Evolutionary conservation across 495 filamentous ascomycete species (phyloP).

Genomic region (Aspergillus hancockii): DNA sequence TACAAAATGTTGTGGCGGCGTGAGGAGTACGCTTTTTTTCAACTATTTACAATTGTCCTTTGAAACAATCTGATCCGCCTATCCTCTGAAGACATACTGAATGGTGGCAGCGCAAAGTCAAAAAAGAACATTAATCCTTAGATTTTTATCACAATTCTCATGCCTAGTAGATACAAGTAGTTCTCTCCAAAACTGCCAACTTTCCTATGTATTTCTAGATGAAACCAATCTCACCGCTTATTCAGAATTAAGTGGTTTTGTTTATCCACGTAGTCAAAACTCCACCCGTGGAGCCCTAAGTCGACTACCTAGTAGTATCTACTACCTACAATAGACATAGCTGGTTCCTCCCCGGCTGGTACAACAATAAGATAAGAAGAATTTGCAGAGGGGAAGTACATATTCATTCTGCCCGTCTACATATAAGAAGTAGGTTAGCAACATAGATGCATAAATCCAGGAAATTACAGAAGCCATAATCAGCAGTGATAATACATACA

Average conservation of each 20-base stretch:
- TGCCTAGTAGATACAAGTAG: background rate
- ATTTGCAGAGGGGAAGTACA: background rate
- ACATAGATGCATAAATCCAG: background rate
- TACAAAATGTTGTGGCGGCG: slow-evolving; percentile 22
- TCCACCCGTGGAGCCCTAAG: background rate
- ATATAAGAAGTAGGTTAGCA: background rate
- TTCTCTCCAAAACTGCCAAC: background rate
- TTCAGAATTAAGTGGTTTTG: background rate
- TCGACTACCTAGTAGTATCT: background rate
- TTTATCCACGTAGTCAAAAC: background rate
- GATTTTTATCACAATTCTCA: background rate
- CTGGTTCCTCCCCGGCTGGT: background rate
- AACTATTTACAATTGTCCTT: slow-evolving; percentile 10
- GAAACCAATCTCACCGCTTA: slow-evolving; percentile 4
- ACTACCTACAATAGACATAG: no score
- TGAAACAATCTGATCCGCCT: background rate
- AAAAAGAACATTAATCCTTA: background rate
- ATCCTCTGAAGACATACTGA: background rate
- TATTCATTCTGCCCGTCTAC: background rate
- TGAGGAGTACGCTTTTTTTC: slow-evolving; percentile 27
- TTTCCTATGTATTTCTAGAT: background rate
- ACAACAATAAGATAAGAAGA: background rate
- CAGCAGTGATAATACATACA: background rate
- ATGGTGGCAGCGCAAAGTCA: slow-evolving; percentile 11
- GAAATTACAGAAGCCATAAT: background rate